A percentile compares a stretch with the other conserved stretches of the same genome.
Evolutionary conservation across 1,139 yeast genomes (phyloP).

Genomic region (Cylindricascospora bacillispora): DNA sequence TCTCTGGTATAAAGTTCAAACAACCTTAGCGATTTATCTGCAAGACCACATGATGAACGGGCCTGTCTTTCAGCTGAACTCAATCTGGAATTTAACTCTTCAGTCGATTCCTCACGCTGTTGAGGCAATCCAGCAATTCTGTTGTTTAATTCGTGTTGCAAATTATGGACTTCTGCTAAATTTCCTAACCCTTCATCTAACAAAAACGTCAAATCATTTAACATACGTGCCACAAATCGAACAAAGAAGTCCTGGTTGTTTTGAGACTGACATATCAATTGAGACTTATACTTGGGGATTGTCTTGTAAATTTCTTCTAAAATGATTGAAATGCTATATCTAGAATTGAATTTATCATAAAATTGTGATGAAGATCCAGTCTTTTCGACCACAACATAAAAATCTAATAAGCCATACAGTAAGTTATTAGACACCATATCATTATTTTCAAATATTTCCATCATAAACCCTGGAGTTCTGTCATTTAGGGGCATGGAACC

Average conservation of each 20-base stretch:
- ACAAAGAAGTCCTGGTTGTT: conserved; percentile 71
- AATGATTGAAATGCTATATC: conserved; percentile 76
- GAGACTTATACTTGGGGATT: conserved; percentile 50
- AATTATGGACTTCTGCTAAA: conserved; percentile 60
- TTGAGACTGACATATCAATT: conserved; percentile 54
- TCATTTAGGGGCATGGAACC: conserved; percentile 54
- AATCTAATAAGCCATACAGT: conserved; percentile 71
- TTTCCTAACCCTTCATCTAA: conserved; percentile 83
- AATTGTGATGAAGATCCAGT: conserved; percentile 94
- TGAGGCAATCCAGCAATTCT: conserved; percentile 31
- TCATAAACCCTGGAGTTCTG: conserved; percentile 64
- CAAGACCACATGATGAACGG: conserved; percentile 66
- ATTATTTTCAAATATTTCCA: conserved; percentile 50
- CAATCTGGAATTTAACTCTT: conserved; percentile 47
- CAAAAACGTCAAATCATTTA: conserved; percentile 85
- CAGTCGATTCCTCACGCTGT: conserved; percentile 39
- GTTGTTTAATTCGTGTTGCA: conserved; percentile 44
- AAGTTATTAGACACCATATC: conserved; percentile 52
- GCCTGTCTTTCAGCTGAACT: conserved; percentile 64
- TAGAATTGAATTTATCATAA: conserved; percentile 85
- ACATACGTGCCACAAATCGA: conserved; percentile 83
- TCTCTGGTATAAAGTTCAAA: conserved; percentile 74
- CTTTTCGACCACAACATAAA: conserved; percentile 88
- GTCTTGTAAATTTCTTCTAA: conserved; percentile 70
- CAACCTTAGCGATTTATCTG: conserved; percentile 70